These are phyloP conservation scores for Aspergillus campestris DNA, from an alignment of 495 filamentous ascomycete species.

Conservation along the genomic window DNA sequence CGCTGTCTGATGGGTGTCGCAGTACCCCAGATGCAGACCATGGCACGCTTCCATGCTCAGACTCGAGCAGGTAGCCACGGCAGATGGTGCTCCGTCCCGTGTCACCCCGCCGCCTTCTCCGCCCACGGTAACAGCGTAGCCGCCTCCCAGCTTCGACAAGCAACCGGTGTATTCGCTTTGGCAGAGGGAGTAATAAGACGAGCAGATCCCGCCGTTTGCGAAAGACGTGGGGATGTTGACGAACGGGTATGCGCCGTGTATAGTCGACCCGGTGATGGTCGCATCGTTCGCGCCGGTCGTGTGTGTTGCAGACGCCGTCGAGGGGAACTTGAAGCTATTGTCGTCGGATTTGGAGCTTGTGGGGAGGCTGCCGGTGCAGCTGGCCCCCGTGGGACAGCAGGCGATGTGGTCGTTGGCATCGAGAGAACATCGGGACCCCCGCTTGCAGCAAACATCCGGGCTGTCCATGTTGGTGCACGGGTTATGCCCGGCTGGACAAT, in stretches of 20 bases:
- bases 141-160: constrained; percentile 47
- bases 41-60: constrained; percentile 53
- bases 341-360: constrained; percentile 19
- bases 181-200: constrained; percentile 58
- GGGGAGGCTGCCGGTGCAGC: constrained; percentile 52
- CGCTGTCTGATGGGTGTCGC: constrained; percentile 32
- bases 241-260: constrained; percentile 50
- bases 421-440: constrained; percentile 44
- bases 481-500: constrained; percentile 46
- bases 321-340: constrained; percentile 30
- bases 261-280: constrained; percentile 36
- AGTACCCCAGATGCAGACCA: constrained; percentile 47
- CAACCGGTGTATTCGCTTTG: constrained; percentile 56
- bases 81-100: constrained; percentile 51
- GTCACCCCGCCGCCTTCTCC: constrained; percentile 45
- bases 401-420: constrained; percentile 54
- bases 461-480: constrained; percentile 42
- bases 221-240: constrained; percentile 60
- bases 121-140: constrained; percentile 37
- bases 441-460: constrained; percentile 47
- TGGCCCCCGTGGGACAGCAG: constrained; percentile 54
- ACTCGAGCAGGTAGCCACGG: constrained; percentile 56
- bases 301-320: constrained; percentile 22
- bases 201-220: constrained; percentile 52
- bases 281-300: constrained; percentile 24